Conservation (phyloP, 73 alveolate genomes). For the Halteria grandinella region DNA sequence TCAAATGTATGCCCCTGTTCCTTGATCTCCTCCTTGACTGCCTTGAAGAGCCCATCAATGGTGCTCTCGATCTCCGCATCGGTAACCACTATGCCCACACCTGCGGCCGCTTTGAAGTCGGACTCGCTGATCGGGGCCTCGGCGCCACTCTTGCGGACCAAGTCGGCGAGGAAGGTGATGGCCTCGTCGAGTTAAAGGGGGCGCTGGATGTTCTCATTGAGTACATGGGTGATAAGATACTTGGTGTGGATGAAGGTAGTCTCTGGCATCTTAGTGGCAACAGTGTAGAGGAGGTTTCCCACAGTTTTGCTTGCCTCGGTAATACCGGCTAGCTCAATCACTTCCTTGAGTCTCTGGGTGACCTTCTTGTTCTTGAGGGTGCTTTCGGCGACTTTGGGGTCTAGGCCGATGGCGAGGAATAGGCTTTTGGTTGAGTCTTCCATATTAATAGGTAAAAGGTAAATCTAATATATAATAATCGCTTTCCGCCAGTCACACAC, state of each 20-base stretch:
- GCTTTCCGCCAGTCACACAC: no score
- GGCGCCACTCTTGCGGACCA: conserved; percentile 68
- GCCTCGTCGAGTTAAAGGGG: conserved; percentile 89
- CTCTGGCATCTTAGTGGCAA: conserved; percentile 66
- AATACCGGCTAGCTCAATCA: conserved; percentile 52
- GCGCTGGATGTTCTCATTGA: conserved; percentile 75
- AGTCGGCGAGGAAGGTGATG: conserved; percentile 71
- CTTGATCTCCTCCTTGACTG: conserved; percentile 69
- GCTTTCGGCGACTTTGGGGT: conserved; percentile 66
- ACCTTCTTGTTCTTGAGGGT: conserved; percentile 65
- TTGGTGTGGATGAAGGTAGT: conserved; percentile 21
- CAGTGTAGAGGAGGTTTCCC: conserved; percentile 58
- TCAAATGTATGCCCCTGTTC: conserved; percentile 76
- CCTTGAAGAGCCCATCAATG: conserved; percentile 72
- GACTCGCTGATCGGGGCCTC: conserved; percentile 68
- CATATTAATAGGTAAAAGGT: no score
- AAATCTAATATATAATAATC: no score
- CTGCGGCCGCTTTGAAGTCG: conserved; percentile 80
- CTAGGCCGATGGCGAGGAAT: conserved; percentile 62
- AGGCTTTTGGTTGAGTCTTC: neutral
- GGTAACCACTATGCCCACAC: conserved; percentile 85
- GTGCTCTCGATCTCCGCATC: conserved; percentile 79
- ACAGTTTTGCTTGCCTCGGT: conserved; percentile 8
- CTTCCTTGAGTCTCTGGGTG: conserved; percentile 49
- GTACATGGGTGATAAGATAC: conserved; percentile 68